Conservation (phyloP, 2,329 filamentous ascomycete species). For the Alternaria arborescens region DNA sequence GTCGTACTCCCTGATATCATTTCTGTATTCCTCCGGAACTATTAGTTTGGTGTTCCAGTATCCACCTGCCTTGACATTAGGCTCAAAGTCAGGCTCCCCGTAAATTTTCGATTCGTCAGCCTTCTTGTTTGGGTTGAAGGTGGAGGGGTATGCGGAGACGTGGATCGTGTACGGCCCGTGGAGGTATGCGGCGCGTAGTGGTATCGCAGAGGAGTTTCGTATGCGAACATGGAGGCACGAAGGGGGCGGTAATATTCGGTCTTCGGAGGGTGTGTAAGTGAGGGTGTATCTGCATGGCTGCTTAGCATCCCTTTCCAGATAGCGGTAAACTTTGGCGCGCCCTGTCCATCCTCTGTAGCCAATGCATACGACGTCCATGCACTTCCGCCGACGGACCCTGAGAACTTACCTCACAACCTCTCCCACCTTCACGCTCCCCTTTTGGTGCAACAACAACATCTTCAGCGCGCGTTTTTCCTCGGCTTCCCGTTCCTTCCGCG, state of each 20-base stretch:
- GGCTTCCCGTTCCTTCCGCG: slow-evolving; percentile 45
- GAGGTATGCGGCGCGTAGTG: slow-evolving; percentile 91
- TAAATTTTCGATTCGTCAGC: slow-evolving; percentile 73
- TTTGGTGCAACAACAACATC: slow-evolving; percentile 92
- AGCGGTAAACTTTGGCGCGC: not conserved
- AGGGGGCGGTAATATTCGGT: slow-evolving; percentile 89
- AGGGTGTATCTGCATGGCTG: slow-evolving; percentile 69
- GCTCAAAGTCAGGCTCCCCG: slow-evolving; percentile 90
- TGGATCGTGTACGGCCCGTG: slow-evolving; percentile 95
- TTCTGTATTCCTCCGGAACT: slow-evolving; percentile 79
- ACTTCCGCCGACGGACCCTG: not conserved
- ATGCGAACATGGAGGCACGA: slow-evolving; percentile 83
- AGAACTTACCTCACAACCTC: slow-evolving; percentile 79
- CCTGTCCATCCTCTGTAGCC: not conserved
- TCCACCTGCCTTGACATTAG: slow-evolving; percentile 93
- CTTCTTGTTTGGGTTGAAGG: slow-evolving; percentile 83
- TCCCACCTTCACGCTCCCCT: slow-evolving; percentile 90
- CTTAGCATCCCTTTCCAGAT: slow-evolving; percentile 7
- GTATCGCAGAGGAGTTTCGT: slow-evolving; percentile 89
- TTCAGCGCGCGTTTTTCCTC: slow-evolving; percentile 45
- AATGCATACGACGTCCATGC: slow-evolving; percentile 5
- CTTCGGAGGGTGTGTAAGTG: slow-evolving; percentile 87
- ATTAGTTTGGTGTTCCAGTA: slow-evolving; percentile 81
- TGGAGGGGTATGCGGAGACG: slow-evolving; percentile 82
- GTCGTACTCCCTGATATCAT: slow-evolving; percentile 32